These are phyloP conservation scores for Metschnikowia hibisci DNA, from an alignment of 805 yeast species.

Conservation along the genomic window DNA sequence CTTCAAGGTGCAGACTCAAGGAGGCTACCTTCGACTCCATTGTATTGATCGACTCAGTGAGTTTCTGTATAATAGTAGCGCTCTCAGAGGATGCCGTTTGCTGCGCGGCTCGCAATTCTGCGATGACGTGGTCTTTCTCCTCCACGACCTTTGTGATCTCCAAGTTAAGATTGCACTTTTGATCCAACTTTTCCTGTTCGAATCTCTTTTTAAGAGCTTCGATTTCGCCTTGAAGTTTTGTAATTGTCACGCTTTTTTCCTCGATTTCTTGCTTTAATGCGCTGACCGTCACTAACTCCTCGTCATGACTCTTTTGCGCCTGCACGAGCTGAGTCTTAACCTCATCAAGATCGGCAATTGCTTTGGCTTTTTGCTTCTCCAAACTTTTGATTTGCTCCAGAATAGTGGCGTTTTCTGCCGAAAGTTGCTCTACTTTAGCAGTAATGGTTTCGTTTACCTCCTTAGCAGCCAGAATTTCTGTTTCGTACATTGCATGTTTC, in stretches of 20 bases:
- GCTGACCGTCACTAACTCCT: slow-evolving; percentile 3
- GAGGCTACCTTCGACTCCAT: slow-evolving; percentile 2
- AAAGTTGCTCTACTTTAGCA: slow-evolving; percentile 3
- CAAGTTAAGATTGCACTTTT: slow-evolving; percentile 23
- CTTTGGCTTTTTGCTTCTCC: background rate
- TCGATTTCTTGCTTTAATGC: slow-evolving; percentile 4
- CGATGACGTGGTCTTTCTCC: slow-evolving; percentile 18
- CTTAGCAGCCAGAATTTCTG: slow-evolving; percentile 5
- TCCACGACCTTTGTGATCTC: slow-evolving; percentile 23
- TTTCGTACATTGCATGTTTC: slow-evolving; percentile 3
- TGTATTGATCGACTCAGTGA: background rate
- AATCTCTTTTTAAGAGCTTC: slow-evolving; percentile 7
- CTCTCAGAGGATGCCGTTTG: background rate
- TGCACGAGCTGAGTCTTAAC: background rate
- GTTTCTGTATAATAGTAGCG: background rate
- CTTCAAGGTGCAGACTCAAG: slow-evolving; percentile 7
- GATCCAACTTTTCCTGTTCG: slow-evolving; percentile 14
- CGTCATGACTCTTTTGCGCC: background rate
- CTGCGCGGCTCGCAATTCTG: background rate
- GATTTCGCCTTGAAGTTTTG: background rate
- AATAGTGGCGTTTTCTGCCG: slow-evolving; percentile 1
- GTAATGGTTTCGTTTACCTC: slow-evolving; percentile 7
- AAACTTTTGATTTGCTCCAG: background rate
- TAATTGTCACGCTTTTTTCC: background rate
- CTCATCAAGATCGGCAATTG: background rate